These are phyloP conservation scores for Cantharellus anzutake DNA, from an alignment of 768 basidiomycete genomes.

Conservation along the genomic window DNA sequence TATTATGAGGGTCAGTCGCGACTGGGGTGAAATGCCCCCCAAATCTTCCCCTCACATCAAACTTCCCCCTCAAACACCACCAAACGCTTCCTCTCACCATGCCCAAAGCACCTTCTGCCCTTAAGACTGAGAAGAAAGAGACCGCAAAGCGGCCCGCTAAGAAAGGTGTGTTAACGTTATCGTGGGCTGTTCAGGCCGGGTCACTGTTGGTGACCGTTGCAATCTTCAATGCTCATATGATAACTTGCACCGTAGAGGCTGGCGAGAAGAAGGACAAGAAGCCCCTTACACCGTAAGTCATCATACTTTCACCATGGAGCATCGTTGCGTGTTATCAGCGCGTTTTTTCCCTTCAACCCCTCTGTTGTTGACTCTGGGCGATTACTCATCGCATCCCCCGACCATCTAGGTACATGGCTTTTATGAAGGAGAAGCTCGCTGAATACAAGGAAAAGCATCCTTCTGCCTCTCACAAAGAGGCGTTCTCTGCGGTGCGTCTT, in stretches of 20 bases:
- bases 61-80: too few species aligned
- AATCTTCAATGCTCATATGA: neutral
- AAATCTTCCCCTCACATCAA: too few species aligned
- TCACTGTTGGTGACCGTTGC: neutral
- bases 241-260: neutral
- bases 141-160: neutral
- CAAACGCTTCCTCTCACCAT: too few species aligned
- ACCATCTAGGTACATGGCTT: slow-evolving; percentile 28
- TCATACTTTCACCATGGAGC: neutral
- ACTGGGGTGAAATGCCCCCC: too few species aligned
- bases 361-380: neutral
- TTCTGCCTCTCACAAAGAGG: slow-evolving; percentile 30
- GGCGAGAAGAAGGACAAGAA: neutral
- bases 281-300: neutral
- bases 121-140: neutral
- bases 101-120: neutral
- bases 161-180: neutral
- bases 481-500: slow-evolving; percentile 27
- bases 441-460: slow-evolving; percentile 37
- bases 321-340: neutral
- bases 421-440: slow-evolving; percentile 36
- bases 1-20: too few species aligned
- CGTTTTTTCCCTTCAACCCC: neutral
- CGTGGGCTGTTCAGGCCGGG: neutral
- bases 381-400: neutral